Base-by-base conservation (phyloP, 2,329 filamentous ascomycete genomes). In the Sordariomycetes sp. region DNA sequence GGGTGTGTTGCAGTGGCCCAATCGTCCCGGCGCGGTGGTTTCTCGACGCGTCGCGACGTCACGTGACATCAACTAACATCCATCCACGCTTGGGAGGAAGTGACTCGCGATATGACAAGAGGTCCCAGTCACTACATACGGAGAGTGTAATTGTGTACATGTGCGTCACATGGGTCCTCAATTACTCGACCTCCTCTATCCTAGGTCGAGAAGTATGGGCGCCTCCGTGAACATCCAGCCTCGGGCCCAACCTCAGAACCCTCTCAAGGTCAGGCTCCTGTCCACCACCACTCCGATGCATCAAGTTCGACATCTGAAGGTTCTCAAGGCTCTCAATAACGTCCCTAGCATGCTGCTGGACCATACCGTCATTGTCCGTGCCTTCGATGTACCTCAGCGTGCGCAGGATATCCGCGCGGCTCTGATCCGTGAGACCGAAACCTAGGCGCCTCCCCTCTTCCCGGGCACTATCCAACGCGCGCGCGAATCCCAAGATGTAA, bases 301-400 rank as follows among this genome's bases (percentile, higher is more conserved):
- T 65, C 57, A 82, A 61, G 56, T 68, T 73, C 57, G 77, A 74
- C 66, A 85, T 69, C 59, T 77, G 75, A 79, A 81, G 85, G 59
- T 76, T 80, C 62, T 84, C 77, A 60, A 90, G 65, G 54, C 80
- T 85, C 65, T 89, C 86, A 12, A 83, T 67, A n/a, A 85, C 83
- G 62, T 84, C 84, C 35, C 70, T 71, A 2, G 85, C 85, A 67
- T 90, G 85, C 62, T 84, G 76, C 60, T 76, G 76, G 12, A 88
- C 86, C 50, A 90, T 69, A 0, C 79, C 84, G 65, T 90, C 87
- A 25, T 75, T 77, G 67, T 90, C 87, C 25, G 81, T 84, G 45
- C 71, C 74, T 7, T 76, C 75, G n/a, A 87, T 75, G 67, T 89
- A 90, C 55, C 70, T 68, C 48, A 90, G 66, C 10, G 85, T 78